Base-by-base conservation (phyloP, 2,329 filamentous ascomycete species). In the Phialocephala subalpina region DNA sequence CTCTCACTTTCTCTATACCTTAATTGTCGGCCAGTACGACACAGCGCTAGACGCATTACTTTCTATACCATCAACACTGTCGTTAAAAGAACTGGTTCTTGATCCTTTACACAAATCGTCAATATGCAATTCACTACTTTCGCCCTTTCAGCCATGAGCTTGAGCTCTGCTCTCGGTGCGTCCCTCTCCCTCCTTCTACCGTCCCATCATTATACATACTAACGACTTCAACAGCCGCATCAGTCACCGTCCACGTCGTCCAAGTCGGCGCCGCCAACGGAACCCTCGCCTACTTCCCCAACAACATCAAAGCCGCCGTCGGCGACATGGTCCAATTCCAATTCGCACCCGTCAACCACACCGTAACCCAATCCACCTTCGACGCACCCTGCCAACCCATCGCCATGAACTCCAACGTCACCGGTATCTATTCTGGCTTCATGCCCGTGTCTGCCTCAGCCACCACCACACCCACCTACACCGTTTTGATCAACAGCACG, bases 321-420 rank as follows among this genome's bases (percentile, higher is more conserved):
- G 92, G 92, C 69, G 82, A 85, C 72, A 84, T 87, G 80, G 82
- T 91, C 14, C 86, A 90, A 79, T 91, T 90, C 82, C 87, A 90
- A 78, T 91, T 90, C 81, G 81, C 82, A 68, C 82, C 81, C 9
- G 84, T 84, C 72, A 94, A 94, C 82, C 92, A 95, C 84, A 94
- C 91, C 59, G 87, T 94, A 65, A 91, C 89, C 18, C 91, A 94
- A 82, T 92, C 92, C 56, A 88, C 84, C 73, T 95, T 94, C 74
- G 88, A 90, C 73, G 79, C 84, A 63, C 91, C 91, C 14, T 94
- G 92, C 80, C 77, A 84, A 33, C 90, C 91, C 59, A 86, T 91
- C 71, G 74, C 77, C 22, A 49, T 65, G 69, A 79, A 82, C 63
- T 78, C 82, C 78, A 84, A 85, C 74, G 76, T 82, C 52, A 80